Evolutionary conservation across 2,329 filamentous ascomycete genomes (phyloP).

Genomic region (Monilinia vaccinii-corymbosi): DNA sequence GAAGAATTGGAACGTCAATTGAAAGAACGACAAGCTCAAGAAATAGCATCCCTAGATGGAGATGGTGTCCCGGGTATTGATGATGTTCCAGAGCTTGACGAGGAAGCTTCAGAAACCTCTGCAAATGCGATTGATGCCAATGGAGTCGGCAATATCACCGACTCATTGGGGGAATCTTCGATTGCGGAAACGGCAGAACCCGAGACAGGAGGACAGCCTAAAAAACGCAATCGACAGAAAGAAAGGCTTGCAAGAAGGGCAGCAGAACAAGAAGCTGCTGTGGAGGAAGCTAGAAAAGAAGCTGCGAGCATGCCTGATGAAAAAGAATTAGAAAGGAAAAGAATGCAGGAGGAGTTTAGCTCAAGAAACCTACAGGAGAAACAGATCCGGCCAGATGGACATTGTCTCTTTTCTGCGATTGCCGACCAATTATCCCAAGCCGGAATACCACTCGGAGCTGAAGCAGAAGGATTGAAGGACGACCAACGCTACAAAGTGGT

Average conservation of each 20-base stretch:
- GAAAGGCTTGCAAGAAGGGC: conserved; percentile 82
- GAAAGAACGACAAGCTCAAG: conserved; percentile 56
- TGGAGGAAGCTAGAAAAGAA: conserved; percentile 62
- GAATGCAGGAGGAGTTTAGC: conserved; percentile 60
- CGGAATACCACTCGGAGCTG: conserved; percentile 35
- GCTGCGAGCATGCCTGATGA: conserved; percentile 66
- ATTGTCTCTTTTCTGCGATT: conserved; percentile 88
- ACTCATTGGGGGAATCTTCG: conserved; percentile 16
- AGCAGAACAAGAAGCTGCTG: conserved; percentile 68
- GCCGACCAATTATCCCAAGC: conserved; percentile 67
- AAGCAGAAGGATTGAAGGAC: conserved; percentile 26
- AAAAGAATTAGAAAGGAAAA: conserved; percentile 57
- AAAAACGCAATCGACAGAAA: conserved; percentile 86
- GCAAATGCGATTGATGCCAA: conserved; percentile 2
- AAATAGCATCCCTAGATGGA: conserved; percentile 40
- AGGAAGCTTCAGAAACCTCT: conserved; percentile 9
- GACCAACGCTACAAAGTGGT: conserved; percentile 54
- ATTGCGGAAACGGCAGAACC: conserved; percentile 18
- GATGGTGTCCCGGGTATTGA: conserved; percentile 13
- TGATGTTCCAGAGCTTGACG: conserved; percentile 16
- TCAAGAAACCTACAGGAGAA: conserved; percentile 59
- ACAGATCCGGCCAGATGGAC: conserved; percentile 80
- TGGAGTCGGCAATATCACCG: conserved; percentile 15
- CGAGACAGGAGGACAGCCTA: conserved; percentile 21
- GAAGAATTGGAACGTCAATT: conserved; percentile 58